Base-by-base conservation (phyloP, 495 filamentous ascomycete genomes). In the Elasticomyces elasticus region DNA sequence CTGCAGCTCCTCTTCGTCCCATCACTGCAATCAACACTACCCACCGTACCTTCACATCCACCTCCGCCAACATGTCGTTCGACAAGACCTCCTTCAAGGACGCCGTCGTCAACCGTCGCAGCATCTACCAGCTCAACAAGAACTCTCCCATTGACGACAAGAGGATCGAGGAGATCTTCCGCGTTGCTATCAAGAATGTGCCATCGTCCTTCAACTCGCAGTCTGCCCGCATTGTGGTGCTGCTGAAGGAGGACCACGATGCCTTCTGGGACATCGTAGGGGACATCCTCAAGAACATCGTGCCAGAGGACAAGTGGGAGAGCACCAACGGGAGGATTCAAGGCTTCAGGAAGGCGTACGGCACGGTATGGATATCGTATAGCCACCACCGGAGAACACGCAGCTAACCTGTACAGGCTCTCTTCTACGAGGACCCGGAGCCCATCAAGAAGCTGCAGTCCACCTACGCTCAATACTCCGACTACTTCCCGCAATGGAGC, bases 161-260 rank as follows among this genome's bases (percentile, higher is more conserved):
- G 17, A 70, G 70, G 59, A 72, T 86, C 69, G 65, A 74, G 56
- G 72, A 79, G 57, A 74, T 84, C 63, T 71, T 80, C 61, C 70
- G 72, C 58, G 64, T 78, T 42, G 65, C 69, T 38, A 56, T 83
- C 50, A 69, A 73, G 46, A 73, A 83, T 64, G 67, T 75, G 28
- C 82, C 81, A 17, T 72, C 67, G 33, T 75, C 73, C 62, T 85
- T 83, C 79, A 85, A 85, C 76, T 77, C 75, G 41, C 82, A 85
- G 70, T 72, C 70, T 62, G 75, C 79, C 62, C 79, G 82, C 49
- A 66, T 76, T 33, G 69, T 85, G 13, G 74, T 83, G 24, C 74
- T 84, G 56, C 70, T 83, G 62, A 76, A 77, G 50, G 74, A 68
- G 52, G 79, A 82, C 62, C 81, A 84, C 66, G 74, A 81, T 51